Evolutionary conservation across 768 basidiomycete genomes (phyloP).

Genomic region (Mycena galericulata): DNA sequence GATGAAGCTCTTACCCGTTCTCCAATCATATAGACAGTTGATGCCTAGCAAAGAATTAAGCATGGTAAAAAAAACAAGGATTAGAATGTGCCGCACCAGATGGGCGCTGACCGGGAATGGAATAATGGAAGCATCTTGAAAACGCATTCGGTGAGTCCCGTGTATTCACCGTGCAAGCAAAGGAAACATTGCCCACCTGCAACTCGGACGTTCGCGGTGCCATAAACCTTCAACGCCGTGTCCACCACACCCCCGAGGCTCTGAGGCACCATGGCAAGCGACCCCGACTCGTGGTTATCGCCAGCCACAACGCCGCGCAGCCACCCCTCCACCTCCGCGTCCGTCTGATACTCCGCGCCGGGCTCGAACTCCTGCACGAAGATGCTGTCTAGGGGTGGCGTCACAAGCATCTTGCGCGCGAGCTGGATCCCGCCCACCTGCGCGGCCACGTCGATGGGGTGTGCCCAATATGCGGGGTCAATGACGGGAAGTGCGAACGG

Average conservation of each 20-base stretch:
- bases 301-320: conserved; percentile 42
- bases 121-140: conserved; percentile 48
- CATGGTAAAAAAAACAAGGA: background rate
- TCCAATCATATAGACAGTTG: conserved; percentile 46
- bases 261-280: conserved; percentile 54
- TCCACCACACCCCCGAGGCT: conserved; percentile 54
- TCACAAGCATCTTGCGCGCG: conserved; percentile 43
- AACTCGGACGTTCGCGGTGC: conserved; percentile 49
- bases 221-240: conserved; percentile 49
- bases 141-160: background rate
- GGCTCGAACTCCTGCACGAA: conserved; percentile 48
- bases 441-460: conserved; percentile 46
- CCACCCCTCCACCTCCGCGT: conserved; percentile 41
- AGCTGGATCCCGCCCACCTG: conserved; percentile 49
- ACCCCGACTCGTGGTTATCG: conserved; percentile 51
- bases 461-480: conserved; percentile 60
- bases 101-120: conserved; percentile 49
- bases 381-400: conserved; percentile 46
- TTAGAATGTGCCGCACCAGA: conserved; percentile 37
- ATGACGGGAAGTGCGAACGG: conserved; percentile 57
- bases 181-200: conserved; percentile 43
- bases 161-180: background rate
- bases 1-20: conserved; percentile 38
- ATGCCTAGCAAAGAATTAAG: conserved; percentile 24
- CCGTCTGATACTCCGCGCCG: conserved; percentile 36